These are phyloP conservation scores for Leccinum boreale DNA, from an alignment of 768 basidiomycete genomes.

Conservation along the genomic window DNA sequence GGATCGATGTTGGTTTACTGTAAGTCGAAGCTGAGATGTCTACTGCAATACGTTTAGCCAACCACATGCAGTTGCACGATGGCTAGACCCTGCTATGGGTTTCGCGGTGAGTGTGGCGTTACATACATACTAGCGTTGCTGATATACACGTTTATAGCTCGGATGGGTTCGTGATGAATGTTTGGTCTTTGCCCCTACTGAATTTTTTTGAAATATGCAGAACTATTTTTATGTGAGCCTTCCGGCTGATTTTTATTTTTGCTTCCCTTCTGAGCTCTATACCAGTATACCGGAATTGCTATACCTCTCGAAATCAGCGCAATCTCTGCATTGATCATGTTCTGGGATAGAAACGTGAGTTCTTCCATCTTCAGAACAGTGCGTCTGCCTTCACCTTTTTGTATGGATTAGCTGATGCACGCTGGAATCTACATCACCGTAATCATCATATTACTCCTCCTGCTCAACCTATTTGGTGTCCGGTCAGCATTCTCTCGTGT, in stretches of 20 bases:
- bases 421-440: constrained; percentile 38
- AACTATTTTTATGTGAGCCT: constrained; percentile 34
- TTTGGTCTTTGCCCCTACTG: background rate
- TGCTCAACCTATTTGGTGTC: constrained; percentile 48
- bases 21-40: constrained; percentile 2
- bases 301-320: constrained; percentile 52
- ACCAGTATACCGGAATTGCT: constrained; percentile 32
- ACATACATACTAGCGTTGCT: background rate
- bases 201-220: constrained; percentile 10
- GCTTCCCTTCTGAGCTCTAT: background rate
- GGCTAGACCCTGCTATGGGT: constrained; percentile 31
- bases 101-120: constrained; percentile 23
- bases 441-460: constrained; percentile 35
- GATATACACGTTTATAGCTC: constrained; percentile 9
- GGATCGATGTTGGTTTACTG: constrained; percentile 30
- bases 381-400: constrained; percentile 8
- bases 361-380: background rate
- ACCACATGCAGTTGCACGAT: constrained; percentile 25
- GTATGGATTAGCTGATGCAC: constrained; percentile 31
- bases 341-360: constrained; percentile 43
- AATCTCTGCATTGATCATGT: constrained; percentile 44
- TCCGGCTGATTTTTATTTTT: background rate
- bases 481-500: constrained; percentile 36
- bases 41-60: background rate
- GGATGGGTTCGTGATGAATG: constrained; percentile 19